phyloP scores from a whole-genome alignment of 352 stramenopile species.

The Pythium phragmiticola region DNA sequence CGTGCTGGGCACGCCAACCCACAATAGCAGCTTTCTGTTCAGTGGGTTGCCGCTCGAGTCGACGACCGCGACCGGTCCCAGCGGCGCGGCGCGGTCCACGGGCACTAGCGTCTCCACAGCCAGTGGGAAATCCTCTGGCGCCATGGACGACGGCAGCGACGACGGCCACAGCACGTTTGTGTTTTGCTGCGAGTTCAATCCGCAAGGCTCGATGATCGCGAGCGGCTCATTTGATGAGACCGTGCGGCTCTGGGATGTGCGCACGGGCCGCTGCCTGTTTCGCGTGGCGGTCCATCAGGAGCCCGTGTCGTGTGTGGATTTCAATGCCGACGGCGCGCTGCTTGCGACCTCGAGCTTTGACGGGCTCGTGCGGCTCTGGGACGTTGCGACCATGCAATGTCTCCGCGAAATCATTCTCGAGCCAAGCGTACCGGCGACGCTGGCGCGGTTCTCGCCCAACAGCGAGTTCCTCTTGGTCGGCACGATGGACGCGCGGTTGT shows the following conservation, averaged over 20 bases:
- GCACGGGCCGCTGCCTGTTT: slow-evolving; percentile 85
- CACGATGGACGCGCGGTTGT: slow-evolving; percentile 89
- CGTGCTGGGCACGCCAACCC: slow-evolving; percentile 59
- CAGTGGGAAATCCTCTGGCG: not conserved
- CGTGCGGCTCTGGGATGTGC: slow-evolving; percentile 96
- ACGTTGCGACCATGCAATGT: slow-evolving; percentile 95
- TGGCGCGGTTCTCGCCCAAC: slow-evolving; percentile 93
- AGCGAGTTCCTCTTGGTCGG: slow-evolving; percentile 91
- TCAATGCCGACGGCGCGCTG: slow-evolving; percentile 94
- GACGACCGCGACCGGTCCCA: not conserved
- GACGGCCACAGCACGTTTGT: slow-evolving; percentile 93
- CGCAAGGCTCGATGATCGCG: slow-evolving; percentile 90
- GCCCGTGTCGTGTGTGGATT: slow-evolving; percentile 92
- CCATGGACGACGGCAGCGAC: slow-evolving; percentile 15
- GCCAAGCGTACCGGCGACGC: slow-evolving; percentile 56
- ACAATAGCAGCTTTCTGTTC: slow-evolving; percentile 33
- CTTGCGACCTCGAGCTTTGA: slow-evolving; percentile 85
- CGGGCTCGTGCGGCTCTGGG: slow-evolving; percentile 92
- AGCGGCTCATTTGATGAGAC: slow-evolving; percentile 93
- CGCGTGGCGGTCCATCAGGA: slow-evolving; percentile 93
- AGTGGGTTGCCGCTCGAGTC: slow-evolving; percentile 32
- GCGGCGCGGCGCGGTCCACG: slow-evolving; percentile 5
- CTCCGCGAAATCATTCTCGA: slow-evolving; percentile 91
- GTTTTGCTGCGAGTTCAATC: slow-evolving; percentile 95
- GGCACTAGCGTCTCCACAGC: not conserved